Evolutionary conservation across 805 yeast genomes (phyloP).

Genomic region (Candida qinlingensis): DNA sequence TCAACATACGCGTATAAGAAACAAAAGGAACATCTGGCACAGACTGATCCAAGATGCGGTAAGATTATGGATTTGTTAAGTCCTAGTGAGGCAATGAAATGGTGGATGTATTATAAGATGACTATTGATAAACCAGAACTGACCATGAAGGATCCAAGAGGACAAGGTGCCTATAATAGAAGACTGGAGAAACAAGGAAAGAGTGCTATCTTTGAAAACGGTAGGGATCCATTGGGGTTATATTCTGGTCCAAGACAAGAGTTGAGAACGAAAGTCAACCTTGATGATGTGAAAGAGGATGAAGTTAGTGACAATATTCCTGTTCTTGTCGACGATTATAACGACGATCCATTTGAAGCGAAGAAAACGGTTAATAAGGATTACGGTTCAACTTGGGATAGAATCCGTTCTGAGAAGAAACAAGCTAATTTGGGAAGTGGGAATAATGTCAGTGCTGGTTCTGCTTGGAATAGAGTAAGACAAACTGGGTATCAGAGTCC

Average conservation of each 20-base stretch:
- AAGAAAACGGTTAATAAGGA: neutral
- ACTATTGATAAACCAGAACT: conserved; percentile 47
- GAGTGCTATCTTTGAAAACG: conserved; percentile 25
- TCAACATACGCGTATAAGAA: conserved; percentile 28
- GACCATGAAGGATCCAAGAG: conserved; percentile 52
- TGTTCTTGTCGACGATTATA: conserved; percentile 2
- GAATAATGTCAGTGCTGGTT: neutral
- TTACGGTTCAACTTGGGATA: conserved; percentile 33
- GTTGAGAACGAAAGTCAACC: conserved; percentile 1
- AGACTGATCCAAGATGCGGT: conserved; percentile 30
- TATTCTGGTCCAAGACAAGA: conserved; percentile 29
- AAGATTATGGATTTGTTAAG: conserved; percentile 25
- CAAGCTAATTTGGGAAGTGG: neutral
- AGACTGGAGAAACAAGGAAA: conserved; percentile 8
- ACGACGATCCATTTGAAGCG: conserved; percentile 22
- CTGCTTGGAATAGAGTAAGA: conserved; percentile 30
- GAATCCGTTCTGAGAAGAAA: conserved; percentile 28
- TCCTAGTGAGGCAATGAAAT: conserved; percentile 32
- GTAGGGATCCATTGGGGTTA: conserved; percentile 34
- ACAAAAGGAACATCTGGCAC: conserved; percentile 28
- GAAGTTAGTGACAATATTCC: neutral
- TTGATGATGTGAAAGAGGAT: conserved; percentile 7
- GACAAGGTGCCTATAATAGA: conserved; percentile 26
- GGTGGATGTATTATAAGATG: conserved; percentile 48
- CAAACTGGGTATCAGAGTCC: neutral